Evolutionary conservation across 495 filamentous ascomycete species (phyloP).

Genomic region (Xylaria flabelliformis): DNA sequence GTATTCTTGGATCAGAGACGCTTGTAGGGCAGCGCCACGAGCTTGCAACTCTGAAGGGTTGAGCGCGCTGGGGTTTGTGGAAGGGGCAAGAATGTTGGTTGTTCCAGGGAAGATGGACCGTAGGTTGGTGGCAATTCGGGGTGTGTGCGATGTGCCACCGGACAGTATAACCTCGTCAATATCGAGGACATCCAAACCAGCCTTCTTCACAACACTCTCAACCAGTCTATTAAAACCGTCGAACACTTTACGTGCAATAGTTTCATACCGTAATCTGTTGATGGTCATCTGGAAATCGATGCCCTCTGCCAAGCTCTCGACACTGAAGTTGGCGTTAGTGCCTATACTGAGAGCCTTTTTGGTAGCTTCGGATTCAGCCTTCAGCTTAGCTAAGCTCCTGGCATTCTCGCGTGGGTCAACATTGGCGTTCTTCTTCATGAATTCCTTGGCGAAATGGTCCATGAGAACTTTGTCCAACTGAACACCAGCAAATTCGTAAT

Average conservation of each 20-base stretch:
- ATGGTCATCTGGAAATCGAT: conserved; percentile 89
- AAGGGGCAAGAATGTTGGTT: conserved; percentile 81
- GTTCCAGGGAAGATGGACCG: conserved; percentile 77
- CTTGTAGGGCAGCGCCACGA: conserved; percentile 93
- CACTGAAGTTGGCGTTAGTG: conserved; percentile 83
- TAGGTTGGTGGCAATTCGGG: conserved; percentile 82
- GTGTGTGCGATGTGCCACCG: conserved; percentile 91
- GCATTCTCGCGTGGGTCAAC: conserved; percentile 82
- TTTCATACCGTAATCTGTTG: conserved; percentile 91
- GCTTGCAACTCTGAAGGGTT: conserved; percentile 92
- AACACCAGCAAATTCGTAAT: conserved; percentile 86
- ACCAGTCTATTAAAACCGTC: conserved; percentile 85
- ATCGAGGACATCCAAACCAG: conserved; percentile 87
- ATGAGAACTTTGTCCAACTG: conserved; percentile 88
- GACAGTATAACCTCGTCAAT: conserved; percentile 94
- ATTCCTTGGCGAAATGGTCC: conserved; percentile 97
- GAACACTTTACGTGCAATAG: conserved; percentile 84
- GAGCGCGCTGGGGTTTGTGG: conserved; percentile 75
- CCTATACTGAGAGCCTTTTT: conserved; percentile 91
- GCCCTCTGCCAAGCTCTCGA: conserved; percentile 86
- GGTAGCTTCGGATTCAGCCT: conserved; percentile 85
- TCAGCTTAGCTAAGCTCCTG: conserved; percentile 86
- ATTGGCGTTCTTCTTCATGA: conserved; percentile 88
- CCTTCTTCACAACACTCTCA: conserved; percentile 86
- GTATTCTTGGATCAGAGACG: conserved; percentile 88